phyloP scores from a whole-genome alignment of 2,329 filamentous ascomycete genomes.

The Juglanconis sp. region DNA sequence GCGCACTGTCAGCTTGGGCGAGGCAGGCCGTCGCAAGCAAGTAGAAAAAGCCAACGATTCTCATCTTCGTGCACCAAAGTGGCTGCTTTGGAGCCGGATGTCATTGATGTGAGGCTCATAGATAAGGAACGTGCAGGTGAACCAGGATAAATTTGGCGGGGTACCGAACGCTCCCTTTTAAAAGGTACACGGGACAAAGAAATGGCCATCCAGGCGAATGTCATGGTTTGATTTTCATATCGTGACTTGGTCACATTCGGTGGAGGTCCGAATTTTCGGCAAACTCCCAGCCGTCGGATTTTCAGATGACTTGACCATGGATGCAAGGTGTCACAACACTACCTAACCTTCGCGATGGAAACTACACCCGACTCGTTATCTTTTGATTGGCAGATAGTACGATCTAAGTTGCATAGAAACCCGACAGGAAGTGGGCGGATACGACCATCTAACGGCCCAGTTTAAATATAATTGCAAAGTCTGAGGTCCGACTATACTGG shows the following conservation, averaged over 20 bases:
- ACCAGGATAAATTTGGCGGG: neutral
- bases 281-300: neutral
- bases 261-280: neutral
- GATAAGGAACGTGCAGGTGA: neutral
- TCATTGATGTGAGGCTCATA: neutral
- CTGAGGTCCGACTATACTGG: no score
- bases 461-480: no score
- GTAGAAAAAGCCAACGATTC: neutral
- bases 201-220: neutral
- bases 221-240: neutral
- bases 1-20: neutral
- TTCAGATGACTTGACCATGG: neutral
- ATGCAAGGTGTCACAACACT: neutral
- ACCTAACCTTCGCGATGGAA: neutral
- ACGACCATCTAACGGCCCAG: no score
- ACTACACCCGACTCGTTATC: no score
- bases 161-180: neutral
- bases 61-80: neutral
- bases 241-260: neutral
- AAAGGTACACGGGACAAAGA: no score
- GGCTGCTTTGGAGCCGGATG: neutral
- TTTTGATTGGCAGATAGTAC: no score
- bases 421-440: no score
- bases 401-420: no score
- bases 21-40: neutral